A percentile compares a stretch with the other conserved stretches of the same genome.
phyloP scores from a whole-genome alignment of 148 eudicot species.

The Fallopia convolvulus region DNA sequence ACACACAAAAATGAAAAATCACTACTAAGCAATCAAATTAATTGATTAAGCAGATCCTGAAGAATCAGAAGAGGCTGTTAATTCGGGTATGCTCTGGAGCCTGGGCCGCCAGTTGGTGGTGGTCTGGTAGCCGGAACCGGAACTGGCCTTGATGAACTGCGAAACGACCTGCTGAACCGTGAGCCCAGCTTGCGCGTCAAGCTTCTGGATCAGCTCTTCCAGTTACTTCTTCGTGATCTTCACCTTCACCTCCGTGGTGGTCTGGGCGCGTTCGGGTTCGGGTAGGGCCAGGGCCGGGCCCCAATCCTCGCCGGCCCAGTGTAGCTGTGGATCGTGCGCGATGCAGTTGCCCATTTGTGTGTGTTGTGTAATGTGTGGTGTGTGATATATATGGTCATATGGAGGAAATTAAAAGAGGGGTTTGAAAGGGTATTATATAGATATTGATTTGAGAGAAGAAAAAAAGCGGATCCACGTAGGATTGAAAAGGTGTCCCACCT shows the following conservation, averaged over 20 bases:
- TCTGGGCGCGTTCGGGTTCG: neutral
- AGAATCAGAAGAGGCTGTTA: neutral
- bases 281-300: neutral
- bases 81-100: constrained; percentile 44
- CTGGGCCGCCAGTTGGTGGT: constrained; percentile 43
- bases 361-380: neutral
- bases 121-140: constrained; percentile 22
- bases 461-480: constrained; percentile 3
- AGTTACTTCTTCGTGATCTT: constrained; percentile 37
- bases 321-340: neutral
- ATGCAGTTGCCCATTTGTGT: neutral
- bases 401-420: neutral
- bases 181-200: constrained; percentile 16
- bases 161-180: constrained; percentile 31
- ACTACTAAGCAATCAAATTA: too few species aligned
- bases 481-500: constrained; percentile 1
- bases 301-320: neutral
- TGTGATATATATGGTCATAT: neutral
- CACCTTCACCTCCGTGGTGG: constrained; percentile 27
- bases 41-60: neutral
- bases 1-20: too few species aligned
- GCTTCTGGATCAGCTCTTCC: constrained; percentile 20
- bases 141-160: constrained; percentile 26
- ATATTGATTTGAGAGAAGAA: neutral
- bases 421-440: neutral